Base-by-base conservation (phyloP, 2,329 filamentous ascomycete species). In the Sarocladium oryzae region DNA sequence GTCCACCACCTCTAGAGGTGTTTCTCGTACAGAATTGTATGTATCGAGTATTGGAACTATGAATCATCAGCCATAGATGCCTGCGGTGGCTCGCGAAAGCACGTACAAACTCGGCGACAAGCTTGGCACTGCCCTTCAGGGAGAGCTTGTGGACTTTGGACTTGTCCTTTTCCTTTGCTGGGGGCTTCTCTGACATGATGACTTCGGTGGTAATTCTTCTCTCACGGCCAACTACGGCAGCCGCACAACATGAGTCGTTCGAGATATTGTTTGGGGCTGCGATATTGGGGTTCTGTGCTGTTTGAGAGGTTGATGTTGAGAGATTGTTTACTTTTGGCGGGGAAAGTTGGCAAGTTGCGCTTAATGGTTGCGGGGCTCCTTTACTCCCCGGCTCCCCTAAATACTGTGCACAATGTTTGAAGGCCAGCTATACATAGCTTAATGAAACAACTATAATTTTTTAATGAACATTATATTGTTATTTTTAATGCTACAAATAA, bases 21-120 rank as follows among this genome's bases (percentile, higher is more conserved):
- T n/a, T n/a, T n/a, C n/a, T 61, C 81, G 61, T 78, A 93, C 83
- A 99, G 77, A 53, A 99, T 97, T 0, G 91, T 95, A 64, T 99
- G 93, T 65, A 97, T 96, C 1, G 89, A 96, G 70, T 96, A 99
- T 76, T 99, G 90, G 65, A 99, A 99, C 82, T 88, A 61, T 18
- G 7, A 11, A 8, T 20, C 20, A 20, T 41, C 41, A 46, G 8
- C n/a, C n/a, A n/a, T n/a, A n/a, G n/a, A n/a, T n/a, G n/a, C n/a
- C n/a, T n/a, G n/a, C 26, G 36, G n/a, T n/a, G n/a, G n/a, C n/a
- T n/a, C n/a, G n/a, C n/a, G n/a, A n/a, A n/a, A n/a, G n/a, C 21
- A 78, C 87, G 68, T 74, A 95, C 90, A 69, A 99, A 99, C 74
- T 99, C 93, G 40, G 92, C 88, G 53, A 97, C 90, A 33, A 95